Evolutionary conservation across 768 basidiomycete species (phyloP), one percentile per base, ranked within the genome.

Genomic region (Amanita molliuscula): DNA sequence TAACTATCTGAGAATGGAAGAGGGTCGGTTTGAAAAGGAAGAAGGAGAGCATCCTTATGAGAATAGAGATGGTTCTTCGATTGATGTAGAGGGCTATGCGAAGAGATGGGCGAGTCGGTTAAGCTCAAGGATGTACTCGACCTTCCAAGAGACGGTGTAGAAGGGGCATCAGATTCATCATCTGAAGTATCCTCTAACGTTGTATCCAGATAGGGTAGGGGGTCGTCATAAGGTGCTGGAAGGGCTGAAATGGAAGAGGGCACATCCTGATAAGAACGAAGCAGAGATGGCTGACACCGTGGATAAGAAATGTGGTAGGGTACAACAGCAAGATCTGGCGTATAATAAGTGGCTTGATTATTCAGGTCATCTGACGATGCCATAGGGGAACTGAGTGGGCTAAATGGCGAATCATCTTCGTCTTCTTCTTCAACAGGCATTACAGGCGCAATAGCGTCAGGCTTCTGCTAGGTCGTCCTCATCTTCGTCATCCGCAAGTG

Each of bases 181-280:
- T 89, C 88, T 40, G 87, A 89, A 33, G 75, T 78, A 65, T 89
- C 87, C 63, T 88, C 86, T 73, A 88, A 84, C 36, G 40, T 40
- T 23, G 84, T 80, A 59, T 88, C 87, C 38, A 84, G 86, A 56
- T 82, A 84, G 49, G 86, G 80, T 40, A 84, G 71, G 41, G 82
- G 72, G 60, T 78, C 75, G 61, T 75, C 69, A 68, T 71, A 71
- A 20, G 67, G 63, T 40, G 62, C 51, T 51, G 69, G 61, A 67
- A 69, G 62, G 58, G 74, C 67, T 52, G 75, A 66, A 66, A 70
- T 62, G 62, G 76, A 65, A 53, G 73, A 65, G 59, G 72, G 66
- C 56, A 75, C 68, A 50, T 65, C 57, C 18, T 52, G 74, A 68
- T 73, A 78, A 53, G 74, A 65, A 60, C 69, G 71, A 64, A 78